These are phyloP conservation scores for Myotisia sp. DNA, from an alignment of 2,329 filamentous ascomycete species.

Conservation along the genomic window DNA sequence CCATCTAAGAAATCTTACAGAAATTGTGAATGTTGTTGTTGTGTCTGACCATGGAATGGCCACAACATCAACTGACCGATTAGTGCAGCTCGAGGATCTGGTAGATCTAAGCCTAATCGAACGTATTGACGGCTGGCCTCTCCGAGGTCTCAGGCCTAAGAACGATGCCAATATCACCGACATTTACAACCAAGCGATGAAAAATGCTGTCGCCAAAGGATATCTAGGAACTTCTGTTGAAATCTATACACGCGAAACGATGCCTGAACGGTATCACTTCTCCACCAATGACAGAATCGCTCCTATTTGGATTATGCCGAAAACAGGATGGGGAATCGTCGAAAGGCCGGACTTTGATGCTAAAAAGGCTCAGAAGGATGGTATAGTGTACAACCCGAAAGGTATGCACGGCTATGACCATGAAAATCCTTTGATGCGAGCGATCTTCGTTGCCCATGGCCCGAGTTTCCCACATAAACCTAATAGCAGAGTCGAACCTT, in stretches of 20 bases:
- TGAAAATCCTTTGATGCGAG: constrained; percentile 86
- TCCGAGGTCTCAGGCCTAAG: constrained; percentile 76
- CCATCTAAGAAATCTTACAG: constrained; percentile 65
- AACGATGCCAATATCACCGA: constrained; percentile 48
- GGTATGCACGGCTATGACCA: constrained; percentile 93
- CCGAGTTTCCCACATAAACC: constrained; percentile 80
- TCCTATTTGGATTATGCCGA: constrained; percentile 85
- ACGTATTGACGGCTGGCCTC: constrained; percentile 85
- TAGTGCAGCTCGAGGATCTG: constrained; percentile 82
- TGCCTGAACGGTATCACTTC: constrained; percentile 91
- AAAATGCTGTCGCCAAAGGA: constrained; percentile 36
- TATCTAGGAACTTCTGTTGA: constrained; percentile 52
- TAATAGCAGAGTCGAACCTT: constrained; percentile 63
- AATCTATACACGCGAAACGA: constrained; percentile 71
- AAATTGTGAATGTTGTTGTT: constrained; percentile 86
- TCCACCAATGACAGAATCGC: constrained; percentile 77
- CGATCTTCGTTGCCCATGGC: constrained; percentile 83
- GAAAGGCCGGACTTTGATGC: constrained; percentile 66
- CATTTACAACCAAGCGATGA: constrained; percentile 46
- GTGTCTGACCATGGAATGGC: constrained; percentile 99
- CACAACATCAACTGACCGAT: constrained; percentile 63
- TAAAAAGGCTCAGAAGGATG: constrained; percentile 48
- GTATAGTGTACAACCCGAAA: constrained; percentile 57
- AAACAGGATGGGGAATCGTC: constrained; percentile 85
- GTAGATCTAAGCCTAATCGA: constrained; percentile 64